Conservation (phyloP, 2,329 filamentous ascomycete genomes). For the Lecanicillium sp. region DNA sequence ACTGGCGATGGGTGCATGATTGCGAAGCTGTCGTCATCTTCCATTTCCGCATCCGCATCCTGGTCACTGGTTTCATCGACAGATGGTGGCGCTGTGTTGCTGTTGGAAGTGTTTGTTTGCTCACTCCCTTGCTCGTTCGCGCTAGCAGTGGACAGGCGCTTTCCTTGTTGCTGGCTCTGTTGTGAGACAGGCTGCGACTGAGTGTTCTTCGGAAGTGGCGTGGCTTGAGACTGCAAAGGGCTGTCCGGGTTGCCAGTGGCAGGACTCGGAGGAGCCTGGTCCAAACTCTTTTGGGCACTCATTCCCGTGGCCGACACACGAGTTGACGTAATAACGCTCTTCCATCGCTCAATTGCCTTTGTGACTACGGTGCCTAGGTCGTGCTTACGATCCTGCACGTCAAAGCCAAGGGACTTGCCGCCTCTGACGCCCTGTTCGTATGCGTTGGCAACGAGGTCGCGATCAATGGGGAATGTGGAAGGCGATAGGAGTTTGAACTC, state of each 20-base stretch:
- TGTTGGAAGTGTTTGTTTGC: conserved; percentile 21
- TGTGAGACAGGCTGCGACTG: conserved; percentile 12
- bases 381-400: conserved; percentile 41
- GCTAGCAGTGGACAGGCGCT: conserved; percentile 27
- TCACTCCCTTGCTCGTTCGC: conserved; percentile 26
- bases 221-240: conserved; percentile 14
- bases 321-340: conserved; percentile 47
- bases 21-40: conserved; percentile 48
- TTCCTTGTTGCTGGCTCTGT: conserved; percentile 14
- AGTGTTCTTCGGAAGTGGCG: conserved; percentile 14
- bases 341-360: conserved; percentile 55
- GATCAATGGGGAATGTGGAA: conserved; percentile 42
- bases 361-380: conserved; percentile 45
- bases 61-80: conserved; percentile 40
- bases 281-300: conserved; percentile 41
- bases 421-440: conserved; percentile 37
- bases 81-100: conserved; percentile 29
- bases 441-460: conserved; percentile 37
- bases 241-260: conserved; percentile 6
- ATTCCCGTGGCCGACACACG: conserved; percentile 37
- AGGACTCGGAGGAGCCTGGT: conserved; percentile 21
- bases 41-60: conserved; percentile 43
- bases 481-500: conserved; percentile 50
- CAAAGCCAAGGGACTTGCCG: conserved; percentile 34
- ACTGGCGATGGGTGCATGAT: conserved; percentile 36